phyloP scores from a whole-genome alignment of 2,329 filamentous ascomycete genomes.

The Sporothrix humicola region DNA sequence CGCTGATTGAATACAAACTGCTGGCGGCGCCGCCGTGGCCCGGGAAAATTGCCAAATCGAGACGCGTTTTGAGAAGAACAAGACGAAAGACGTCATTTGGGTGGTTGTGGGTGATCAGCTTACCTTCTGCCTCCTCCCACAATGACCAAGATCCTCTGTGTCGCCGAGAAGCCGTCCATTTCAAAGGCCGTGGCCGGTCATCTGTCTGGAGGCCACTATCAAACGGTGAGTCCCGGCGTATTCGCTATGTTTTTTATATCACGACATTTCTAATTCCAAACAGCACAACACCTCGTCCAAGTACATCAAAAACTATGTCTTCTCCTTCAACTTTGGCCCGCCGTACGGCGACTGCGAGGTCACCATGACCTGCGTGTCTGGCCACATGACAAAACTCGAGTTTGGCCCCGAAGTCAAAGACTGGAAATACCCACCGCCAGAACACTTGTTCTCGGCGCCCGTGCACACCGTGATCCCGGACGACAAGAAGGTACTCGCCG shows the following conservation, averaged over 20 bases:
- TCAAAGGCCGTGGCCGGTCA: conserved; percentile 92
- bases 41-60: background rate
- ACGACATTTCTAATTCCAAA: background rate
- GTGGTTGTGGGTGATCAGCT: background rate
- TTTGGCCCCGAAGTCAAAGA: conserved; percentile 76
- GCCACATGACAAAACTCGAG: conserved; percentile 82
- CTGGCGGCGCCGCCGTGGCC: conserved; percentile 18
- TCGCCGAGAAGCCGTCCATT: conserved; percentile 81
- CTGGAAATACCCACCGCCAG: conserved; percentile 82
- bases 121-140: conserved; percentile 31
- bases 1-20: conserved; percentile 8
- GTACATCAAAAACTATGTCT: conserved; percentile 94
- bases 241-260: background rate
- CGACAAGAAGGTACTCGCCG: conserved; percentile 80
- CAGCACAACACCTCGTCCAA: conserved; percentile 72
- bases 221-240: conserved; percentile 62
- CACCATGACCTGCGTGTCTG: conserved; percentile 91
- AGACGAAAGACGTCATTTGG: background rate
- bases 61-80: conserved; percentile 5
- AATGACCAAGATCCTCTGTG: conserved; percentile 62
- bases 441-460: conserved; percentile 78
- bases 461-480: conserved; percentile 70
- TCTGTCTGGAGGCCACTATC: conserved; percentile 75
- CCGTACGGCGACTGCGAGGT: conserved; percentile 83
- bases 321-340: conserved; percentile 83